phyloP scores from a whole-genome alignment of 495 filamentous ascomycete species.

The Pyrenopolyporus hunteri region DNA sequence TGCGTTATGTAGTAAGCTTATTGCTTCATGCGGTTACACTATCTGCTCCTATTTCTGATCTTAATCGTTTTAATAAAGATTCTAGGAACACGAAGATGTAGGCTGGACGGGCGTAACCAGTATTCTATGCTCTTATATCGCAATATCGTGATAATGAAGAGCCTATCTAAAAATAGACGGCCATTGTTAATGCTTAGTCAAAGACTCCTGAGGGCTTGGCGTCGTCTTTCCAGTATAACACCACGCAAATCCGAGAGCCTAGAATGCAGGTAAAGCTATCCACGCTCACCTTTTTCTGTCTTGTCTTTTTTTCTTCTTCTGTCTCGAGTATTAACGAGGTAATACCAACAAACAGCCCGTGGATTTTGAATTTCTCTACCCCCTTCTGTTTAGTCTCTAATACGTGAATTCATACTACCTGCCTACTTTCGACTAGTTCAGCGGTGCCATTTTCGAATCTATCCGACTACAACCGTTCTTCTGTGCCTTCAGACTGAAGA shows the following conservation, averaged over 20 bases:
- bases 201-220: slow-evolving; percentile 22
- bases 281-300: slow-evolving; percentile 9
- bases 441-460: neutral
- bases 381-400: too few relatives aligned
- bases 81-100: too few relatives aligned
- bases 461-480: neutral
- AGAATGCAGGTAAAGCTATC: neutral
- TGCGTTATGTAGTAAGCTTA: slow-evolving; percentile 1
- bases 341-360: neutral
- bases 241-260: neutral
- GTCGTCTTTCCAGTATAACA: slow-evolving; percentile 23
- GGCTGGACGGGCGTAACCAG: too few relatives aligned
- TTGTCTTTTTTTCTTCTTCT: too few relatives aligned
- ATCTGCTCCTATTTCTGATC: neutral
- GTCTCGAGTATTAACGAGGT: neutral
- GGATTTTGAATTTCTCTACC: too few relatives aligned
- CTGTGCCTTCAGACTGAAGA: slow-evolving; percentile 2
- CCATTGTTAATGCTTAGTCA: slow-evolving; percentile 27
- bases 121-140: neutral
- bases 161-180: slow-evolving; percentile 27
- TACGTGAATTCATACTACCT: neutral
- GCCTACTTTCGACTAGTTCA: neutral
- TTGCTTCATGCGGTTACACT: neutral
- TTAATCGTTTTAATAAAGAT: slow-evolving; percentile 5
- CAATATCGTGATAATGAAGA: slow-evolving; percentile 1